Evolutionary conservation across 257 asterid genomes (phyloP).

Genomic region (Marsdenia floribunda): DNA sequence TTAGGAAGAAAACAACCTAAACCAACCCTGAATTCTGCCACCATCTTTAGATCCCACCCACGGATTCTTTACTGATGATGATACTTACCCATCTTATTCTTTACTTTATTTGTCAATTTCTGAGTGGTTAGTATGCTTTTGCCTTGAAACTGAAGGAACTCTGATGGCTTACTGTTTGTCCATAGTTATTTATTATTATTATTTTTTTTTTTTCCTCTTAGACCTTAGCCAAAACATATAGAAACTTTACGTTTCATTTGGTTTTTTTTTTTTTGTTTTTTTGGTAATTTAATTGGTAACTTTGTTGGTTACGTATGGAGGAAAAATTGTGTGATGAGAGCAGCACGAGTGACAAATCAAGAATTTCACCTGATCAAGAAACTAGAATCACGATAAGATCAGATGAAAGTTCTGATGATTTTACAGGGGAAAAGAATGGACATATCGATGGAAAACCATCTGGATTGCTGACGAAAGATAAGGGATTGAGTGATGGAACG

Average conservation of each 20-base stretch:
- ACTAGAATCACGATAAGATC: constrained; percentile 17
- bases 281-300: background rate
- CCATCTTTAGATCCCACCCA: constrained; percentile 3
- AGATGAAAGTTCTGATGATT: background rate
- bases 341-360: background rate
- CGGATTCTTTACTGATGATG: background rate
- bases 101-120: background rate
- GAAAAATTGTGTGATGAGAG: background rate
- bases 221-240: background rate
- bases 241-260: background rate
- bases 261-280: background rate
- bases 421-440: background rate
- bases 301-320: constrained; percentile 8
- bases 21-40: background rate
- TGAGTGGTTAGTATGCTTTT: background rate
- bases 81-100: background rate
- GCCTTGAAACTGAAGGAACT: constrained; percentile 11
- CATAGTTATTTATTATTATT: background rate
- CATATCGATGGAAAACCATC: constrained; percentile 7
- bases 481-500: constrained; percentile 23
- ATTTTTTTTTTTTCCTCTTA: background rate
- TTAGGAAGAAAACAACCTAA: constrained; percentile 1
- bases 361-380: constrained; percentile 15
- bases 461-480: constrained; percentile 7
- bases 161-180: background rate